These are phyloP conservation scores for Rhypophila decipiens DNA, from an alignment of 495 filamentous ascomycete genomes.

Conservation along the genomic window DNA sequence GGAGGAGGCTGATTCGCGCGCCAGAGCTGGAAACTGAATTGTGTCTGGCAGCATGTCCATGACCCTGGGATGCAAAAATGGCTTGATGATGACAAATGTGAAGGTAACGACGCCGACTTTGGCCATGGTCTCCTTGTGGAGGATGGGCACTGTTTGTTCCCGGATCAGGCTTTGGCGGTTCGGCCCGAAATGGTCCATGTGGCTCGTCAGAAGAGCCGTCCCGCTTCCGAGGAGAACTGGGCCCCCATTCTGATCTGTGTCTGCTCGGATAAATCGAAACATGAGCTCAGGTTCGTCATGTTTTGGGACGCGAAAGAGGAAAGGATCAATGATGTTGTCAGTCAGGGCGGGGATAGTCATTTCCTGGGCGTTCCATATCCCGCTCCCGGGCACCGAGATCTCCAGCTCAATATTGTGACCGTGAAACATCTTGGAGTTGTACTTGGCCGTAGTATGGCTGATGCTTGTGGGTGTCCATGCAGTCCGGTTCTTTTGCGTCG, in stretches of 20 bases:
- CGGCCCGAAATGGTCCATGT: not conserved
- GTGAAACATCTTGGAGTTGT: too few relatives aligned
- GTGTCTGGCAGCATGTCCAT: too few relatives aligned
- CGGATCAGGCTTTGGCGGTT: constrained; percentile 1
- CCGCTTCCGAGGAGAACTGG: not conserved
- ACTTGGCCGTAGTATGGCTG: not conserved
- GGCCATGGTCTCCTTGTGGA: constrained; percentile 1
- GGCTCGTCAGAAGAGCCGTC: not conserved
- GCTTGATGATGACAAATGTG: not conserved
- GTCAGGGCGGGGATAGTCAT: not conserved
- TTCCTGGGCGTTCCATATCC: not conserved
- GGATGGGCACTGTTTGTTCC: constrained; percentile 1
- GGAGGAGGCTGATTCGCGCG: not conserved
- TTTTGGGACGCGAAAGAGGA: not conserved
- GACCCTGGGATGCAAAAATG: not conserved
- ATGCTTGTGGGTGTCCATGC: not conserved
- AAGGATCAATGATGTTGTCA: not conserved
- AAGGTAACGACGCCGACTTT: not conserved
- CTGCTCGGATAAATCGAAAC: not conserved
- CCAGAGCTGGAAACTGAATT: too few relatives aligned
- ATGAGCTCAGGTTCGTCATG: not conserved
- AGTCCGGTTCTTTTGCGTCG: not conserved
- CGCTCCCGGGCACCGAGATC: not conserved
- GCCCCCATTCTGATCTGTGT: not conserved
- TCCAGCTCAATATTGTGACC: too few relatives aligned